Base-by-base conservation (phyloP, 179 eudicot species). In the Nepenthes alata region DNA sequence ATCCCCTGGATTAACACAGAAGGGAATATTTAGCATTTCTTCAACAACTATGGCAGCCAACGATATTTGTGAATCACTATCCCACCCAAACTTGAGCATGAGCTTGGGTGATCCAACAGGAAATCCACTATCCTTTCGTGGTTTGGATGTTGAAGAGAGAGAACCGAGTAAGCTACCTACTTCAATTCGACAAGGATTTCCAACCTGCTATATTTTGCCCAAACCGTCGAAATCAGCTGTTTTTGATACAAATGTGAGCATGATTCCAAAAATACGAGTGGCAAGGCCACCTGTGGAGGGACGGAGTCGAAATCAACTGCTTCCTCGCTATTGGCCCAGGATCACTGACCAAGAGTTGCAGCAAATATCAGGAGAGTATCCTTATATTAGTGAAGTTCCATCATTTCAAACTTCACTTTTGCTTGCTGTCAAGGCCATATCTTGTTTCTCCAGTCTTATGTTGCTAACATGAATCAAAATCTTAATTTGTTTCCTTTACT, bases 321-420 rank as follows among this genome's bases (percentile, higher is more conserved):
- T 94, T 79, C 96, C 97, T 65, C 95, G 99, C 66, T 90, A 94
- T 70, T 94, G 97, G 97, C 99, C 99, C 38, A 79, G 96, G 73
- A 90, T 94, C 62, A 94, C 99, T 9, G 99, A 94, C 59, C 89
- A 90, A 76, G 99, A 94, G 70, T 73, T 94, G 75, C 96, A 85
- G 79, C 94, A 87, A 75, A 94, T 94, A 63, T 85, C 97, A 60
- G 97, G 96, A 87, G 97, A 87, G 97, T 94, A 94, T 94, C 99
- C 97, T 25, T 73, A 48, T 35, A 49, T 45, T 52, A 65, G 13
- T 58, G 25, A 37, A 38, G 14, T 45, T 11, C 14, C 37, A 25
- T 34, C 37, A 35, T 35, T 55, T 3, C 8, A 10, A 38, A 10
- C 2, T 3, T 3, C 10, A 11, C 14, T 41, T 55, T 25, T 55